Base-by-base conservation (phyloP, 1,284 basidiomycete species). In the Ustilago sp. region DNA sequence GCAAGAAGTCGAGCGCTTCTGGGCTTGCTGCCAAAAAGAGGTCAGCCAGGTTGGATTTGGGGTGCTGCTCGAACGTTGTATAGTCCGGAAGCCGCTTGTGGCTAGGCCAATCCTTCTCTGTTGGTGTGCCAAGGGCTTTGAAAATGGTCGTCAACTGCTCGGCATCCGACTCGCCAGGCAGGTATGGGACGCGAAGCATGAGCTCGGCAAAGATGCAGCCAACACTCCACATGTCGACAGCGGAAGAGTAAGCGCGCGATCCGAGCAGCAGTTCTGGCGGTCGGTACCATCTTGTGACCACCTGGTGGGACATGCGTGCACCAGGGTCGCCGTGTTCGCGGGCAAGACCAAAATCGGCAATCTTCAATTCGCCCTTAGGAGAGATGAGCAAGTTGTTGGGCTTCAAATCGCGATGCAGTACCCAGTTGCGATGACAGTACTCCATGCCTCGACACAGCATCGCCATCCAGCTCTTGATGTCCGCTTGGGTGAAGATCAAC, bases 401-500 rank as follows among this genome's bases (percentile, higher is more conserved):
- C 87, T 99, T 99, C 80, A 99, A 87, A 89, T 99, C 97, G 63
- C 97, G 91, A 87, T 99, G 97, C 45, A 99, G 88, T 59, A 98
- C 91, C 84, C 92, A 96, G 85, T 95, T 94, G 55, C 95, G 89
- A 86, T 99, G 97, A 80, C 96, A 98, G 86, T 97, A 99, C 86
- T 98, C 96, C 23, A 99, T 89, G 1, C 97, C 97, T 48, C 95
- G 91, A 81, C 98, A 92, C 0, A 93, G 94, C 97, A 99, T 99
- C 17, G 93, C 93, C 91, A 97, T 95, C 97, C 97, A 99, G 81
- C 93, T 92, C 87, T 99, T 99, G 88, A 98, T 96, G 86, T 99
- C 96, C 0, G 93, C 93, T 8, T 94, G 93, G 28, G 95, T 89
- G 86, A 99, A 98, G 39, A 98, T 92, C 57, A 97, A 90, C 2